Base-by-base conservation (phyloP, 495 filamentous ascomycete genomes). In the Aspergillus olivimuriae region DNA sequence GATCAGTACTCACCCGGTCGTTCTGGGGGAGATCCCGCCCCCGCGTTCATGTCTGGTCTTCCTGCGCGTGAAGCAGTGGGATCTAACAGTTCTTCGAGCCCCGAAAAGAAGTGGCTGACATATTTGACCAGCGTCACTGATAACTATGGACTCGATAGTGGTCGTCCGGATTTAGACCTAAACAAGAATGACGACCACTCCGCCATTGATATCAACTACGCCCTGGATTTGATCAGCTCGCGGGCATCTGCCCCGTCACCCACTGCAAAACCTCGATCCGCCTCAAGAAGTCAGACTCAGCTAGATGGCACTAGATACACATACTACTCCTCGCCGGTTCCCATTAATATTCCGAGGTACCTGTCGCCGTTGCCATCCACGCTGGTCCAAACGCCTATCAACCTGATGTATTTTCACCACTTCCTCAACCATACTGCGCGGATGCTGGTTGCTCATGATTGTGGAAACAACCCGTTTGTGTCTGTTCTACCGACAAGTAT, bases 361-460 rank as follows among this genome's bases (percentile, higher is more conserved):
- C 58, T 88, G 12, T 77, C 82, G 42, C 82, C 83, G n/a, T 62
- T 87, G 33, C 84, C 84, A 6, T 61, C 75, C 15, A 73, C 81
- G 40, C 68, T 90, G 23, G 55, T 85, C 35, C 73, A 82, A 36
- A 87, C 87, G 56, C 84, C 80, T 15, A 87, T 89, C 77, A 88
- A 89, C 55, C 60, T 91, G 34, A 75, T 90, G 50, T 80, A 79
- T 50, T 79, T 78, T 48, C 84, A 90, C 63, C 85, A 89, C 61
- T 90, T 89, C 60, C 62, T 89, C 43, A 84, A 87, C 53, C 83
- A 90, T 61, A 90, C 85, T 8, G 85, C 84, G 4, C 66, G 76
- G 35, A 81, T 86, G 50, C 66, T 89, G 21, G 82, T 88, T 5
- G 83, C 84, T 0, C 85, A 91, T 56, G 83, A 89, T 49, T 84